Base-by-base conservation (phyloP, 441 rosid species). In the Hura crepitans region DNA sequence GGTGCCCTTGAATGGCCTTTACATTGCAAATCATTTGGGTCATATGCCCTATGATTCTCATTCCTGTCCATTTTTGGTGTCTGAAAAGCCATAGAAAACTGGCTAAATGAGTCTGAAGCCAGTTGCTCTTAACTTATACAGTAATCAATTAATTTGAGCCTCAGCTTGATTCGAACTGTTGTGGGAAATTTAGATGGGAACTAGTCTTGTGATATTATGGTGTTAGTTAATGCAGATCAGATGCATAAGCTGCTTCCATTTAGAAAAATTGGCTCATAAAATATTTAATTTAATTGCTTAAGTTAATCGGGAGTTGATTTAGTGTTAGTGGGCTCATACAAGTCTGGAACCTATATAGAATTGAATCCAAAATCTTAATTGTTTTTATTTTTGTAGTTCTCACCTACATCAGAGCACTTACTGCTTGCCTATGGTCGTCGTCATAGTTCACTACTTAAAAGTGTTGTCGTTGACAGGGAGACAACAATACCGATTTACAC, bases 371-470 rank as follows among this genome's bases (percentile, higher is more conserved):
- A 25, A 20, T 10, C n/a, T 15, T 4, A 6, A 5, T 5, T n/a
- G 5, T 33, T 22, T 22, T 65, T 57, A 6, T 27, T 27, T 50
- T 35, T 85, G 84, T 82, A 91, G 91, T 89, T 92, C 74, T 89
- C 97, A 45, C 97, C 94, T 18, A 85, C 96, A 15, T 89, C 92
- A 3, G 94, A 92, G 84, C 96, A 89, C 63, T 72, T 89, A 74
- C 72, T 92, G 53, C 87, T 91, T 73, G 94, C 94, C 37, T 91
- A 91, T 75, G 97, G 97, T 10, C 84, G 96, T 47, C 92, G 91
- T 37, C 96, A 91, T 65, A 84, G 86, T 66, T 89, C 96, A 20
- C 87, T 91, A 46, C 87, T 89, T 37, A 89, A 84, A 81, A 87
- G 93, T 73, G 80, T 89, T 60, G 85, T 86, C 49, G 83, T 86